Percentiles rank a stretch among this genome's conserved stretches.
phyloP scores from a whole-genome alignment of 164 flowering plant species.

The Kalanchoe fedtschenkoi region DNA sequence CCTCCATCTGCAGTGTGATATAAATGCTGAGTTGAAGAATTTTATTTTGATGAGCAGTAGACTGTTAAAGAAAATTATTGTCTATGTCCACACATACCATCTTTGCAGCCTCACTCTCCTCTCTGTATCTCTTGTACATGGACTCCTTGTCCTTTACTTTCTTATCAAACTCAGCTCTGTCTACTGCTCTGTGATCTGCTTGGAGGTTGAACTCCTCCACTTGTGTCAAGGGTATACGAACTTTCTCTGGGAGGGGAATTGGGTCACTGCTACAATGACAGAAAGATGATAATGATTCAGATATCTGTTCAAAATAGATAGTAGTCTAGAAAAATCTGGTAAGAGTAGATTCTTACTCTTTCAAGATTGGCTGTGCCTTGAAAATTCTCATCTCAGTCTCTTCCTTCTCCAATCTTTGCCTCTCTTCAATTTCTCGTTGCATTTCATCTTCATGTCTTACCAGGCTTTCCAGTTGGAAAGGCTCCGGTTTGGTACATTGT shows the following conservation, averaged over 20 bases:
- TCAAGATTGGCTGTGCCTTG: conserved; percentile 73
- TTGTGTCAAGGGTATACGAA: conserved; percentile 68
- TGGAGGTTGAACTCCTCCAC: conserved; percentile 70
- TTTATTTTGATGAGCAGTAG: no score
- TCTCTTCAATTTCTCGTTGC: conserved; percentile 80
- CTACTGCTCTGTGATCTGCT: conserved; percentile 62
- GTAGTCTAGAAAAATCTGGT: background rate
- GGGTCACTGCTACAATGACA: conserved; percentile 56
- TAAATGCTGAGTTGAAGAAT: background rate
- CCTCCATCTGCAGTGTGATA: conserved; percentile 57
- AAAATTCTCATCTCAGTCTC: conserved; percentile 69
- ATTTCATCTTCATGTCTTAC: conserved; percentile 89
- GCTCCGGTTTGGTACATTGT: conserved; percentile 73
- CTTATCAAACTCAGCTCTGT: conserved; percentile 87
- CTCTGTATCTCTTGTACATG: conserved; percentile 79
- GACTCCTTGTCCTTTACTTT: conserved; percentile 84
- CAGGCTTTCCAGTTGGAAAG: conserved; percentile 83
- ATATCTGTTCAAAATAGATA: background rate
- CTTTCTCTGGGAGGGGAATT: conserved; percentile 81
- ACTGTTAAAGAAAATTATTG: background rate
- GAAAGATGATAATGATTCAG: background rate
- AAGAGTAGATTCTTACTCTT: conserved; percentile 42
- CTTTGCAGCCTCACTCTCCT: conserved; percentile 69
- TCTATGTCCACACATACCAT: conserved; percentile 36
- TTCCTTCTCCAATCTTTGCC: conserved; percentile 54